Conservation (phyloP, 345 rosid species). For the Euclidium syriacum region DNA sequence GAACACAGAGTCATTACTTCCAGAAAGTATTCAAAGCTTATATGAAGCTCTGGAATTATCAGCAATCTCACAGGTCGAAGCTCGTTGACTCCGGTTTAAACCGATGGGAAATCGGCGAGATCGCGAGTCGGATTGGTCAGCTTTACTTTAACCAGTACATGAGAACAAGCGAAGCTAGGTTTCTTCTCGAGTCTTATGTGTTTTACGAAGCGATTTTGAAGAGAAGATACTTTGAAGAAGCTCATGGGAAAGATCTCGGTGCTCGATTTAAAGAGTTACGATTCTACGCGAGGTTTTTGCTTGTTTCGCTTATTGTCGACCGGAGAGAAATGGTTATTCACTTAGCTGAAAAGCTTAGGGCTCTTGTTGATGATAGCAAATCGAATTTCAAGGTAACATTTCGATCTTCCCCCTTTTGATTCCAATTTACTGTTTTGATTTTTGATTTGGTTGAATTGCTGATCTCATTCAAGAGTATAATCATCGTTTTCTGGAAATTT, state of each 20-base stretch:
- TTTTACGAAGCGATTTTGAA: conserved; percentile 88
- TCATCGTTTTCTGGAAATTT: neutral
- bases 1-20: conserved; percentile 52
- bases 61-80: conserved; percentile 68
- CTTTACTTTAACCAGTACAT: conserved; percentile 88
- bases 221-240: conserved; percentile 72
- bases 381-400: conserved; percentile 60
- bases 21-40: conserved; percentile 89
- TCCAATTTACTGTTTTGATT: neutral
- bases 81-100: conserved; percentile 75
- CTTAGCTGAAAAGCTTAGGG: conserved; percentile 45
- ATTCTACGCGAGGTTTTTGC: conserved; percentile 82
- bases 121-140: conserved; percentile 99
- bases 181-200: conserved; percentile 78
- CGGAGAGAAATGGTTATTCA: conserved; percentile 52
- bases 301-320: conserved; percentile 71
- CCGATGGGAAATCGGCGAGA: conserved; percentile 99
- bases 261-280: conserved; percentile 84
- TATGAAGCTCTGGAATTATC: conserved; percentile 94
- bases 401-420: conserved; percentile 2
- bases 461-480: neutral
- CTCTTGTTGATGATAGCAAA: conserved; percentile 64
- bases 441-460: neutral
- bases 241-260: conserved; percentile 53
- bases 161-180: conserved; percentile 88